A percentile compares a stretch with the other conserved stretches of the same genome.
Conservation (phyloP, 208 protist genomes). For the Porcisia hertigi region DNA sequence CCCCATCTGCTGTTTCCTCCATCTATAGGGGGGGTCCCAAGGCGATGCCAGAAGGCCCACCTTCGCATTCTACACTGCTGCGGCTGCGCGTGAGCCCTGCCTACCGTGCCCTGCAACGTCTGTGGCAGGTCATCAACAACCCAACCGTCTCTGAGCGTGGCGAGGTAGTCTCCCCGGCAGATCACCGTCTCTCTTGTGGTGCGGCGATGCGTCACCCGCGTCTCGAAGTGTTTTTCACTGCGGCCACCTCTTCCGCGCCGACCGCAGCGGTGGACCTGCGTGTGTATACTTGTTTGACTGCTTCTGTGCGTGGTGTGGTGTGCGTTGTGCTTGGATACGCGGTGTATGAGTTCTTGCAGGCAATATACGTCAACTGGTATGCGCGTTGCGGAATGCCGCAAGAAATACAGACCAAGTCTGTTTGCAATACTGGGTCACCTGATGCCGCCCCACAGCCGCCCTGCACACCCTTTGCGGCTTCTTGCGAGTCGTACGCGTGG, state of each 20-base stretch:
- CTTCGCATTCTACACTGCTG: conserved; percentile 14
- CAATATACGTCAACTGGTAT: conserved; percentile 1
- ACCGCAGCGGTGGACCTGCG: conserved; percentile 12
- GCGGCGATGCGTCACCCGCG: not conserved
- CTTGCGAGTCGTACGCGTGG: conserved; percentile 13
- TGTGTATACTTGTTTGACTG: conserved; percentile 9
- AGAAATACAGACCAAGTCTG: not conserved
- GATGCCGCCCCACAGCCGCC: not conserved
- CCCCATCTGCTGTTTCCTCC: not conserved
- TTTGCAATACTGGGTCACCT: not conserved
- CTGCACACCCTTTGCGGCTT: not conserved
- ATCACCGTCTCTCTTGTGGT: not conserved
- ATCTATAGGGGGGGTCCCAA: not conserved
- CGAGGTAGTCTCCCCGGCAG: not conserved
- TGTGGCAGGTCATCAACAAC: conserved; percentile 14
- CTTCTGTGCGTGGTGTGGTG: conserved; percentile 20
- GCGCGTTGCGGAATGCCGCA: not conserved
- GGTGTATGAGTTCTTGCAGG: conserved; percentile 12
- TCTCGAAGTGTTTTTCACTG: conserved; percentile 20
- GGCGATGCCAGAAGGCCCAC: not conserved
- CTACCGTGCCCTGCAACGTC: conserved; percentile 21
- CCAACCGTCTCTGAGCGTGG: conserved; percentile 1
- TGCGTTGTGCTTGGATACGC: conserved; percentile 21
- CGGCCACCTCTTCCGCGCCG: not conserved
- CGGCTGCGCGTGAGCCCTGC: conserved; percentile 12